phyloP scores from a whole-genome alignment of 2,329 filamentous ascomycete genomes.

The Colletotrichum sidae region DNA sequence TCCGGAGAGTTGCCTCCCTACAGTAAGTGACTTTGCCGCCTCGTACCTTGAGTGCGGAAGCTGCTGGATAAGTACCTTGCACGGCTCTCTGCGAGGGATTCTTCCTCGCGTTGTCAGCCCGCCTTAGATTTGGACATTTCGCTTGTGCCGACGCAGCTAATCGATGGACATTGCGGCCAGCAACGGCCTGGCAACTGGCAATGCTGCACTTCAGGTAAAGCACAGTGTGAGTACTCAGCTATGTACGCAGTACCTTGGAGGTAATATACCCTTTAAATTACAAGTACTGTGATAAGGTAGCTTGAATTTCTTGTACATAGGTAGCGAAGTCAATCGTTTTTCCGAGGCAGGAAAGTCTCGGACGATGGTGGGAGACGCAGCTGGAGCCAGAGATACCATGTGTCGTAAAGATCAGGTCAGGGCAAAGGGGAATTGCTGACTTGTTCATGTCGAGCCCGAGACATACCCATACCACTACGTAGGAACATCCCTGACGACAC shows the following conservation, averaged over 20 bases:
- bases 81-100: slow-evolving; percentile 19
- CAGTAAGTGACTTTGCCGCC: neutral
- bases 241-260: neutral
- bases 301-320: too few species aligned
- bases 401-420: slow-evolving; percentile 13
- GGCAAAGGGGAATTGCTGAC: slow-evolving; percentile 14
- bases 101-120: slow-evolving; percentile 10
- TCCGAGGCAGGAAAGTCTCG: slow-evolving; percentile 3
- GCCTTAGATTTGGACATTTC: slow-evolving; percentile 27
- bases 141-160: slow-evolving; percentile 18
- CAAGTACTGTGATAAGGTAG: too few species aligned
- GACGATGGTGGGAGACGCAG: neutral
- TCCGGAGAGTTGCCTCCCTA: slow-evolving; percentile 12
- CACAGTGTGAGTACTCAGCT: neutral
- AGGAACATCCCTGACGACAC: slow-evolving; percentile 32
- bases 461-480: slow-evolving; percentile 19
- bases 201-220: neutral
- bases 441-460: slow-evolving; percentile 15
- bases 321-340: neutral
- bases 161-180: slow-evolving; percentile 30
- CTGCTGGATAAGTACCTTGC: slow-evolving; percentile 30
- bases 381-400: neutral
- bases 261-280: too few species aligned
- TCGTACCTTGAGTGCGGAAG: slow-evolving; percentile 8
- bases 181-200: slow-evolving; percentile 22